Evolutionary conservation across 371 early-diverging fungal genomes (phyloP).

Genomic region (Mortierella polycephala): DNA sequence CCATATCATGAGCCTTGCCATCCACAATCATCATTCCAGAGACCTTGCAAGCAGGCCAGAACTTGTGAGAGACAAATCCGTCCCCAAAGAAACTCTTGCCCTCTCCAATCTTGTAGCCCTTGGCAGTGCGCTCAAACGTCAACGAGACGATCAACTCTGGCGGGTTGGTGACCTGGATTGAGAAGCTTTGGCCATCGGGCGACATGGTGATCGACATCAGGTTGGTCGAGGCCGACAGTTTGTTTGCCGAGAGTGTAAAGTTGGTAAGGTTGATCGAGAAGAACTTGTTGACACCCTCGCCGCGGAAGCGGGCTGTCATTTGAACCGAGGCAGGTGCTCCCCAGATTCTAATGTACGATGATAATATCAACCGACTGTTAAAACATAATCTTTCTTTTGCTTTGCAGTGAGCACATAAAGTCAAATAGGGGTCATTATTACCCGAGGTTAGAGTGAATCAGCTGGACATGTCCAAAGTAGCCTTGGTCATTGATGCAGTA

Average conservation of each 20-base stretch:
- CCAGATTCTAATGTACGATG: slow-evolving; percentile 42
- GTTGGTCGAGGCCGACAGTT: slow-evolving; percentile 78
- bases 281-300: slow-evolving; percentile 72
- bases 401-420: neutral
- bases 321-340: slow-evolving; percentile 68
- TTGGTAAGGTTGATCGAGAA: slow-evolving; percentile 78
- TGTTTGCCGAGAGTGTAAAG: slow-evolving; percentile 76
- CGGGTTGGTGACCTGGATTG: slow-evolving; percentile 66
- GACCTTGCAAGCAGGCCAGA: slow-evolving; percentile 83
- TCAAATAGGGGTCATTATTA: slow-evolving; percentile 46
- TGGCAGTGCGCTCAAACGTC: slow-evolving; percentile 72
- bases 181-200: slow-evolving; percentile 61
- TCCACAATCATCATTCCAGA: slow-evolving; percentile 79
- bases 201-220: slow-evolving; percentile 71
- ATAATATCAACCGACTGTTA: neutral
- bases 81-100: slow-evolving; percentile 81
- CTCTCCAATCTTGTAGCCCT: slow-evolving; percentile 85
- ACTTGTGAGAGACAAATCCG: slow-evolving; percentile 80
- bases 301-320: slow-evolving; percentile 81
- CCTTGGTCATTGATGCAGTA: slow-evolving; percentile 83
- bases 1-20: slow-evolving; percentile 70
- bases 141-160: slow-evolving; percentile 72
- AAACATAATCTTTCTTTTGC: too few relatives aligned
- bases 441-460: slow-evolving; percentile 89
- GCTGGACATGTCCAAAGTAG: slow-evolving; percentile 80